Percentiles rank a stretch among this genome's conserved stretches.
Conservation (phyloP, 2,329 filamentous ascomycete species). For the Cercospora canescens region DNA sequence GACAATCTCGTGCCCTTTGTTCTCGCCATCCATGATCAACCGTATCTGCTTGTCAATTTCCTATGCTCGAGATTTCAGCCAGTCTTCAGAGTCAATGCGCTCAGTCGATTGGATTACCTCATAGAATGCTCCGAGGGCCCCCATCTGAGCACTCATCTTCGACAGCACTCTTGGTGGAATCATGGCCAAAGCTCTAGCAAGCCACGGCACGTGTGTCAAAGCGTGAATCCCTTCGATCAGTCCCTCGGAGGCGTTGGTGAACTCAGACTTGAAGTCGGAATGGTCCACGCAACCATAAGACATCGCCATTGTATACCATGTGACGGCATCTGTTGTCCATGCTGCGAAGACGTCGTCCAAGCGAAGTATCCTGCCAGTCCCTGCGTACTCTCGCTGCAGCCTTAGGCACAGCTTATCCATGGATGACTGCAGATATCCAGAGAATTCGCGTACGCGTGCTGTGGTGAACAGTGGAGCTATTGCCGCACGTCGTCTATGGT, state of each 20-base stretch:
- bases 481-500: neutral
- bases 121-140: neutral
- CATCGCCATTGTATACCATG: conserved; percentile 5
- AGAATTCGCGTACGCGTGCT: neutral
- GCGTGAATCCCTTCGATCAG: neutral
- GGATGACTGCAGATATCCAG: neutral
- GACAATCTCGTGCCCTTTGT: neutral
- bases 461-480: conserved; percentile 7
- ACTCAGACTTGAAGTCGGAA: neutral
- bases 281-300: conserved; percentile 7
- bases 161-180: neutral
- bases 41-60: conserved; percentile 1
- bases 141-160: neutral
- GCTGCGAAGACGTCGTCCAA: neutral
- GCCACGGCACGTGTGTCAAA: conserved; percentile 5
- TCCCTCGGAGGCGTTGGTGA: neutral
- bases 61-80: neutral
- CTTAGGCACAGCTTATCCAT: neutral
- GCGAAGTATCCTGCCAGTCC: neutral
- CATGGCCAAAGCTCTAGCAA: neutral
- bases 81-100: neutral
- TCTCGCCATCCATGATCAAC: neutral
- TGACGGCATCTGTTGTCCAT: conserved; percentile 5
- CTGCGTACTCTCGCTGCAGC: neutral
- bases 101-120: neutral